These are phyloP conservation scores for Eucalyptus shirleyi DNA, from an alignment of 345 rosid genomes.

Conservation along the genomic window DNA sequence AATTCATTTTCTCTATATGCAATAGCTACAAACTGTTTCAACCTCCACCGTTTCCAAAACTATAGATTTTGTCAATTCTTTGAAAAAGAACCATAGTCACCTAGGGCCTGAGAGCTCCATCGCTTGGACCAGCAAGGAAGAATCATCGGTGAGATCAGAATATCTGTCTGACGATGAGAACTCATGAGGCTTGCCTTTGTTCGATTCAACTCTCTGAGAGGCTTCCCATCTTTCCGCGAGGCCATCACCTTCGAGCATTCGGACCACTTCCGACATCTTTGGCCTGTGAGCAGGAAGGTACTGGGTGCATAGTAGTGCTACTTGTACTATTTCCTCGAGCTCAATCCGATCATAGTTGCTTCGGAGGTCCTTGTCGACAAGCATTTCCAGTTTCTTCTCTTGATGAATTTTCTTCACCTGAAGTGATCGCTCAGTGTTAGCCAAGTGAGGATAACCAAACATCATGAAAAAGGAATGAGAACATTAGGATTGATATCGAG, in stretches of 20 bases:
- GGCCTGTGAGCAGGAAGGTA: conserved; percentile 87
- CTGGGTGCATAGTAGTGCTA: conserved; percentile 85
- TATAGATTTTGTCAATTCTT: background rate
- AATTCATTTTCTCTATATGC: background rate
- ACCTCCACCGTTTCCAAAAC: background rate
- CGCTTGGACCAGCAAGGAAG: conserved; percentile 83
- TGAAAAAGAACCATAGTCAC: conserved; percentile 10
- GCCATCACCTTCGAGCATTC: conserved; percentile 99
- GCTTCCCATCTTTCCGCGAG: conserved; percentile 99
- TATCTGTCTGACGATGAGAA: conserved; percentile 84
- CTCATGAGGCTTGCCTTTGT: conserved; percentile 51
- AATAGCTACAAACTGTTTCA: background rate
- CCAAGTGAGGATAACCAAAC: background rate
- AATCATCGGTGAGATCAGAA: conserved; percentile 96
- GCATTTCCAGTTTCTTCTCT: conserved; percentile 81
- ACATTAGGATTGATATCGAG: background rate
- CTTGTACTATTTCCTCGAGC: conserved; percentile 92
- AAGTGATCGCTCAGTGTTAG: background rate
- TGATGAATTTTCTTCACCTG: conserved; percentile 85
- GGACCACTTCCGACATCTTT: conserved; percentile 89
- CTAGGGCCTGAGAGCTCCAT: conserved; percentile 99
- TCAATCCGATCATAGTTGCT: conserved; percentile 76
- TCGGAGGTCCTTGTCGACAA: conserved; percentile 82
- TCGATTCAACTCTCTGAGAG: conserved; percentile 65
- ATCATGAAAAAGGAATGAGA: background rate